These are phyloP conservation scores for Cymodocea nodosa DNA, from an alignment of 116 monocot species.

Conservation along the genomic window DNA sequence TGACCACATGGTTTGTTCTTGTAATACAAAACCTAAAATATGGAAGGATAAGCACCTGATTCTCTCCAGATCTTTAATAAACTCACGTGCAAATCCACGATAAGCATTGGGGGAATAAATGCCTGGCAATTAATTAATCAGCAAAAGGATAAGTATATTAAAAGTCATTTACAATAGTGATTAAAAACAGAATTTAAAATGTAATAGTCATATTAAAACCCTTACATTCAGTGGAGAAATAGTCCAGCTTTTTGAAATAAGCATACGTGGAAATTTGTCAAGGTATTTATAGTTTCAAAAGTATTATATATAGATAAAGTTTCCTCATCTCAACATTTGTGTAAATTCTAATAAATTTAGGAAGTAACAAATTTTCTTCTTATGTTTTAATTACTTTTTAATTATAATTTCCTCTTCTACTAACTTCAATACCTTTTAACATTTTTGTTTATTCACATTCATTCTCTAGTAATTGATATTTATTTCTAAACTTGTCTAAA, in stretches of 20 bases:
- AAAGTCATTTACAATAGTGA: neutral
- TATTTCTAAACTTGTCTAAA: too few species aligned
- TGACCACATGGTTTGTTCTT: neutral
- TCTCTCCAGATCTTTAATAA: conserved; percentile 95
- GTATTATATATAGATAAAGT: neutral
- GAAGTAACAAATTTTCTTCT: too few species aligned
- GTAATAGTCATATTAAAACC: neutral
- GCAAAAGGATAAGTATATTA: too few species aligned
- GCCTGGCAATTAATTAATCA: conserved; percentile 24
- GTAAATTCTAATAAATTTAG: too few species aligned
- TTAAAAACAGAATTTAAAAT: neutral
- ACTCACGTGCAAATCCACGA: conserved; percentile 97
- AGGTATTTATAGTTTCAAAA: conserved; percentile 18
- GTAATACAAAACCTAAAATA: neutral
- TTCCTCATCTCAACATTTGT: too few species aligned
- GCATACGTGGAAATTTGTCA: conserved; percentile 84
- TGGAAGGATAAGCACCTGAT: conserved; percentile 42
- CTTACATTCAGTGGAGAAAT: conserved; percentile 99
- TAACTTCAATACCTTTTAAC: too few species aligned
- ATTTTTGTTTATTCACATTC: too few species aligned
- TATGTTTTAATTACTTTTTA: too few species aligned
- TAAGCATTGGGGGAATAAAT: conserved; percentile 99
- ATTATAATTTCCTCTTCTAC: too few species aligned
- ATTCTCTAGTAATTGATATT: too few species aligned
- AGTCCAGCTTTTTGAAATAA: conserved; percentile 98